phyloP scores from a whole-genome alignment of 2,329 filamentous ascomycete genomes.

The Mariannaea elegans region DNA sequence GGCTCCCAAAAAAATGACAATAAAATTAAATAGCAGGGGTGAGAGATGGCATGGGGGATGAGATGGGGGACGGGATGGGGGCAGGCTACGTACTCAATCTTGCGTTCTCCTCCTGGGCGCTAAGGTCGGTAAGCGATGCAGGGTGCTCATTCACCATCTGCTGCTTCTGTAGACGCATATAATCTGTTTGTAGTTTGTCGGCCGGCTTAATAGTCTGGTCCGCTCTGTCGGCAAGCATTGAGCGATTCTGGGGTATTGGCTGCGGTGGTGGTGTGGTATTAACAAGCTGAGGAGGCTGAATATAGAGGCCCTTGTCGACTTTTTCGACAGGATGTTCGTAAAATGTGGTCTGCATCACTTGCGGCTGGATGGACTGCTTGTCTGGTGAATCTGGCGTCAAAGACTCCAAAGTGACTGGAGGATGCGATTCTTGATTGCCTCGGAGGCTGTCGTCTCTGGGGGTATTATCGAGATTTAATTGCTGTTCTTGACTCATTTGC shows the following conservation, averaged over 20 bases:
- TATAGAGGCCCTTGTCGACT: neutral
- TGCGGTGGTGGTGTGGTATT: neutral
- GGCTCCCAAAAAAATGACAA: too few relatives aligned
- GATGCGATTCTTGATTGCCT: neutral
- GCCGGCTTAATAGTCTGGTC: neutral
- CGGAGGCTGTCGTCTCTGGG: neutral
- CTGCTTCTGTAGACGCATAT: neutral
- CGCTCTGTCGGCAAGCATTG: neutral
- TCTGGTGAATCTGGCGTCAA: conserved; percentile 7
- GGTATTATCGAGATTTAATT: neutral
- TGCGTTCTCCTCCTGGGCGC: neutral
- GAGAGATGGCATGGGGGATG: too few relatives aligned
- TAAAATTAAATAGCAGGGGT: too few relatives aligned
- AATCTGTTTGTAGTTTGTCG: neutral
- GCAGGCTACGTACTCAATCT: conserved; percentile 11
- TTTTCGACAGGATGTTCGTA: neutral
- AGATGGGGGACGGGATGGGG: too few relatives aligned
- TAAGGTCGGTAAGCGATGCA: neutral
- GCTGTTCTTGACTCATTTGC: conserved; percentile 6
- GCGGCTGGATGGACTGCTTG: neutral
- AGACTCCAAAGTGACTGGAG: conserved; percentile 4
- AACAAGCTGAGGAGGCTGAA: conserved; percentile 5
- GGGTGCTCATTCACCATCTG: neutral
- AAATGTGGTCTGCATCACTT: neutral
- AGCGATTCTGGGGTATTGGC: neutral